These are phyloP conservation scores for Apodospora peruviana DNA, from an alignment of 495 filamentous ascomycete species.

Conservation along the genomic window DNA sequence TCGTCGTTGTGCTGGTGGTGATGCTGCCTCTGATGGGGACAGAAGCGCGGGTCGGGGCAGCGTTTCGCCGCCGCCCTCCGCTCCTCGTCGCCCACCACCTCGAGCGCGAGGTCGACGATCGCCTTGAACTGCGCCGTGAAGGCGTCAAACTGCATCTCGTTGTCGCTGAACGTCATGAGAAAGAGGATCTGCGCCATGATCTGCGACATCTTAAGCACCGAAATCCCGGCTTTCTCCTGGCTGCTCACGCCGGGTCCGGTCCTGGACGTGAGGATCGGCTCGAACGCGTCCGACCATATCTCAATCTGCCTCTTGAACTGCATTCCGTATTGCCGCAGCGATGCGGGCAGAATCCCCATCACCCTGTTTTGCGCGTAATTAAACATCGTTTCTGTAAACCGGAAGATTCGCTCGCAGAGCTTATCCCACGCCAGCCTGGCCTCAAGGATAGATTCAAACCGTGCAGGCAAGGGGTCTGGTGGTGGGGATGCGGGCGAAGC, in stretches of 20 bases:
- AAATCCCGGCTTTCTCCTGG: conserved; percentile 49
- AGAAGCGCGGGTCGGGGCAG: conserved; percentile 37
- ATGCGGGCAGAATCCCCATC: conserved; percentile 44
- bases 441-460: conserved; percentile 41
- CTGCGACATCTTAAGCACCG: conserved; percentile 51
- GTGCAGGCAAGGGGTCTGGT: conserved; percentile 37
- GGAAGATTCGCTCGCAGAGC: conserved; percentile 45
- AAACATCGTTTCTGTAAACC: conserved; percentile 49
- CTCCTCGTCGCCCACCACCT: conserved; percentile 46
- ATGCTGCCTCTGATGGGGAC: conserved; percentile 24
- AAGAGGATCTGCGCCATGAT: conserved; percentile 48
- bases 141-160: conserved; percentile 42
- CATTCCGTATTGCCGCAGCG: conserved; percentile 37
- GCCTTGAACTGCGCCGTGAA: conserved; percentile 33
- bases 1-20: neutral
- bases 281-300: conserved; percentile 47
- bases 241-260: conserved; percentile 41
- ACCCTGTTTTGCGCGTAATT: conserved; percentile 34
- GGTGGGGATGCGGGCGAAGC: conserved; percentile 36
- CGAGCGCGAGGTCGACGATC: conserved; percentile 40
- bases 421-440: conserved; percentile 45
- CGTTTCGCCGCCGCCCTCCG: conserved; percentile 37
- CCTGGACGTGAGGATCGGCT: conserved; percentile 42
- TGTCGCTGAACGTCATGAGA: conserved; percentile 47
- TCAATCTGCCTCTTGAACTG: conserved; percentile 40